Conservation (phyloP, 331 rosid genomes). For the Pyracantha coccinea region DNA sequence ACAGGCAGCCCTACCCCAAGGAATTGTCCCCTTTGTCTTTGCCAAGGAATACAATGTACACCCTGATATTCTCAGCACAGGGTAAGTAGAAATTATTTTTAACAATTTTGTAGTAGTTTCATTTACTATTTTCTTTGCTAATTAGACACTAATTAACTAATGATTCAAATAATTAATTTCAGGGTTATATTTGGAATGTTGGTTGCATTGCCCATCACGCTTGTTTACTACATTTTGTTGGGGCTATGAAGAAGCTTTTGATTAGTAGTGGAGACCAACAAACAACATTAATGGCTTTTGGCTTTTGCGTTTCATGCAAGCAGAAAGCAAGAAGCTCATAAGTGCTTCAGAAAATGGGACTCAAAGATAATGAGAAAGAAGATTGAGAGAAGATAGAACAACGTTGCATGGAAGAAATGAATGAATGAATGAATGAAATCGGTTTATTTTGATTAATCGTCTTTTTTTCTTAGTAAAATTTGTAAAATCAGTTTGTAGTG, state of each 20-base stretch:
- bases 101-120: neutral
- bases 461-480: conserved; percentile 35
- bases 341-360: neutral
- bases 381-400: neutral
- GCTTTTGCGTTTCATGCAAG: neutral
- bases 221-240: conserved; percentile 65
- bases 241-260: conserved; percentile 38
- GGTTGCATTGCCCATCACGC: conserved; percentile 68
- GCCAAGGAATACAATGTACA: conserved; percentile 86
- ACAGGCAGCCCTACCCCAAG: conserved; percentile 97
- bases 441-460: neutral
- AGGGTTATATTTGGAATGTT: conserved; percentile 80
- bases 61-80: conserved; percentile 85
- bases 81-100: conserved; percentile 21
- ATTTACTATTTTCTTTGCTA: conserved; percentile 16
- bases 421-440: conserved; percentile 20
- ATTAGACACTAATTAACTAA: neutral
- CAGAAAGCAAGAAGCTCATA: neutral
- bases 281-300: neutral
- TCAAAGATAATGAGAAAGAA: conserved; percentile 6
- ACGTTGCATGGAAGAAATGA: neutral
- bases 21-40: conserved; percentile 88
- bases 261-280: neutral
- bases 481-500: conserved; percentile 62
- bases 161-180: conserved; percentile 14